These are phyloP conservation scores for Corylus heterophylla DNA, from an alignment of 306 rosid genomes.

Conservation along the genomic window DNA sequence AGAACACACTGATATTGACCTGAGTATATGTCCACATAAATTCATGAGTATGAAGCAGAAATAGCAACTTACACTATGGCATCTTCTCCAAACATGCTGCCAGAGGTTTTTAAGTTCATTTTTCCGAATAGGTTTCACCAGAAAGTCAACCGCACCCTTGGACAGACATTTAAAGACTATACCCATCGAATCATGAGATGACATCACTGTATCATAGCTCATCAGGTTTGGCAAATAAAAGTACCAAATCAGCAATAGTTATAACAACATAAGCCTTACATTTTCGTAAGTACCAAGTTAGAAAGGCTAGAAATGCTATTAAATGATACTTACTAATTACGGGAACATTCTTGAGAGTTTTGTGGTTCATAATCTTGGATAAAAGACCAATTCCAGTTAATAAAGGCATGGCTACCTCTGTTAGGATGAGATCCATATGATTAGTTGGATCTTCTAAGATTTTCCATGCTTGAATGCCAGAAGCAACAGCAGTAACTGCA, in stretches of 20 bases:
- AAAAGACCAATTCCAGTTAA: conserved; percentile 84
- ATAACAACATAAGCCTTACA: conserved; percentile 1
- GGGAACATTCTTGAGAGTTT: conserved; percentile 72
- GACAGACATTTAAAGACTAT: conserved; percentile 95
- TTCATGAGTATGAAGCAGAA: not conserved
- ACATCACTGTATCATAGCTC: conserved; percentile 89
- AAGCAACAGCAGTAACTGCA: conserved; percentile 62
- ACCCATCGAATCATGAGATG: conserved; percentile 94
- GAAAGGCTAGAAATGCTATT: not conserved
- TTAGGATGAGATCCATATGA: conserved; percentile 80
- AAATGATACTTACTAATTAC: conserved; percentile 72
- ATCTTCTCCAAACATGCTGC: conserved; percentile 99
- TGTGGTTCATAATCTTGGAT: conserved; percentile 83
- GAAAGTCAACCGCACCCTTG: conserved; percentile 95
- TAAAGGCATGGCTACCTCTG: conserved; percentile 90
- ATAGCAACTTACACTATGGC: conserved; percentile 79
- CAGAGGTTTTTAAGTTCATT: conserved; percentile 97
- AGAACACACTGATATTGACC: not conserved
- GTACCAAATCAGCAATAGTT: conserved; percentile 32
- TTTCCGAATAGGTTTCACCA: conserved; percentile 94
- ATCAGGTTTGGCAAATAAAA: conserved; percentile 45
- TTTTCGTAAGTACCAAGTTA: conserved; percentile 11
- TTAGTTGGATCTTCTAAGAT: conserved; percentile 75
- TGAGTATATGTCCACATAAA: not conserved
- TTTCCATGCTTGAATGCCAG: conserved; percentile 88